These are phyloP conservation scores for Agaricales sp. DNA, from an alignment of 1,284 basidiomycete species.

Conservation along the genomic window DNA sequence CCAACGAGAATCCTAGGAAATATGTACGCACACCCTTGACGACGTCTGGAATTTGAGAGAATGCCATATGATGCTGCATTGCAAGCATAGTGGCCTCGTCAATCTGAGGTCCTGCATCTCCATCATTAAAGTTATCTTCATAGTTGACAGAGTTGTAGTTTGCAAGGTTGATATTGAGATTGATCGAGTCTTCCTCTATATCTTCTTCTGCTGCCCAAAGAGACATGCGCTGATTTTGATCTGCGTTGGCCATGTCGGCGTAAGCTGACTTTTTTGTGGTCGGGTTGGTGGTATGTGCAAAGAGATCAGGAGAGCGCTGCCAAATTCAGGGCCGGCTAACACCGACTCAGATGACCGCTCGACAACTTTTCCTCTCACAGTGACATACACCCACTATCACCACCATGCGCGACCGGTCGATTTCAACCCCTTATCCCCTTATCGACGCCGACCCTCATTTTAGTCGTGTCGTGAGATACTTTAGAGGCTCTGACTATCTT, in stretches of 20 bases:
- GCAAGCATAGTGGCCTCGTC: constrained; percentile 68
- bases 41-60: constrained; percentile 69
- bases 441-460: constrained; percentile 93
- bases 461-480: constrained; percentile 79
- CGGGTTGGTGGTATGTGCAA: background rate
- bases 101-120: constrained; percentile 51
- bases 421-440: constrained; percentile 69
- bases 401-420: constrained; percentile 62
- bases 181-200: constrained; percentile 64
- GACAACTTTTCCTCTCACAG: no score
- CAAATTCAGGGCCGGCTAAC: background rate
- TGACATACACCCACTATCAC: constrained; percentile 1
- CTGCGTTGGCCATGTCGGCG: background rate
- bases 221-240: constrained; percentile 38
- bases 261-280: background rate
- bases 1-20: no score
- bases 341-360: background rate
- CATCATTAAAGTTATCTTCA: constrained; percentile 60
- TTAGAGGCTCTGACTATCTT: constrained; percentile 84
- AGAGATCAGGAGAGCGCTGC: background rate
- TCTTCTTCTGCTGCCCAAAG: constrained; percentile 65
- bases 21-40: constrained; percentile 61
- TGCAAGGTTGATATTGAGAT: constrained; percentile 55
- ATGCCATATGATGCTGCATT: constrained; percentile 69
- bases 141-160: constrained; percentile 49